phyloP scores from a whole-genome alignment of 345 rosid genomes.

The Rhizophora apiculata region DNA sequence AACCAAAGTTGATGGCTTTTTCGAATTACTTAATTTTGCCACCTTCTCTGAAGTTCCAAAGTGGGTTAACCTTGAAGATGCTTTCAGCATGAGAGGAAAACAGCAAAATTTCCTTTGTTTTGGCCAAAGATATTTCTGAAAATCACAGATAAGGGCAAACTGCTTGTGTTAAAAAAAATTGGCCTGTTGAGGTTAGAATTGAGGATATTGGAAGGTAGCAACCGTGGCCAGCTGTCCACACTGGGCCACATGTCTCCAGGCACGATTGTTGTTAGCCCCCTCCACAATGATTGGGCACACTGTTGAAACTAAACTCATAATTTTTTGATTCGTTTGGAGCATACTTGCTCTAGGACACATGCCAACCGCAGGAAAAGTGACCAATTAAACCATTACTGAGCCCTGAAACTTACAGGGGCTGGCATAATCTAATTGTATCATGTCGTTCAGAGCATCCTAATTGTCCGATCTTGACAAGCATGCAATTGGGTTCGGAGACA shows the following conservation, averaged over 20 bases:
- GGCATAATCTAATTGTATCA: too few relatives aligned
- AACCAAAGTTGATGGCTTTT: too few relatives aligned
- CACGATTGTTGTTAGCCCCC: conserved; percentile 10
- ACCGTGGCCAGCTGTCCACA: neutral
- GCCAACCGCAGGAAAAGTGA: too few relatives aligned
- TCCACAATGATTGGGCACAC: conserved; percentile 9
- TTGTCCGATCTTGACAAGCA: too few relatives aligned
- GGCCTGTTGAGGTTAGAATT: too few relatives aligned
- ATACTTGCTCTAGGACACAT: too few relatives aligned
- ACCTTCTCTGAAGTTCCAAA: neutral
- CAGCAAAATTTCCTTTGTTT: neutral
- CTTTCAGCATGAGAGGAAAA: neutral
- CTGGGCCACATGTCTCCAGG: neutral
- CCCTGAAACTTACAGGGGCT: too few relatives aligned
- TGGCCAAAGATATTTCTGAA: conserved; percentile 2
- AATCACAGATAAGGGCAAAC: conserved; percentile 1
- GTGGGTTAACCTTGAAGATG: neutral
- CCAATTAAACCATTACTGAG: too few relatives aligned
- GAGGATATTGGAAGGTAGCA: neutral
- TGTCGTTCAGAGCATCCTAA: too few relatives aligned
- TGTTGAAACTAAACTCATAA: neutral
- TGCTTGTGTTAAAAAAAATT: neutral
- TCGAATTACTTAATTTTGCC: too few relatives aligned
- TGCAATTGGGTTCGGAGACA: too few relatives aligned
- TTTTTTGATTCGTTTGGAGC: neutral